A percentile compares a stretch with the other conserved stretches of the same genome.
phyloP scores from a whole-genome alignment of 2,329 filamentous ascomycete species.

The Chalaropsis thielavioides region DNA sequence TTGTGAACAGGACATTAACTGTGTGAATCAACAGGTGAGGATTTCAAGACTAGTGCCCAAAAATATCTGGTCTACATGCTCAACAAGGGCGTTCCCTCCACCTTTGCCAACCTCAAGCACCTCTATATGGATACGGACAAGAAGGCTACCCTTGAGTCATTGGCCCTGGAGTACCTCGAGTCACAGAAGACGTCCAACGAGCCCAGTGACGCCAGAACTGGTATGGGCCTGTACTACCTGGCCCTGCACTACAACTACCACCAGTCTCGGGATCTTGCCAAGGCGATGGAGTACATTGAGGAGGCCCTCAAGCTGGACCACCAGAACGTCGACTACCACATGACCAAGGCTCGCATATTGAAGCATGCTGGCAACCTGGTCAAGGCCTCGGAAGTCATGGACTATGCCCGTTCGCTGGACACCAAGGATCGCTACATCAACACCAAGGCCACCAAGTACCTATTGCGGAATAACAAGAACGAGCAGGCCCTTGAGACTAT shows the following conservation, averaged over 20 bases:
- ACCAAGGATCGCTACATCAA: conserved; percentile 94
- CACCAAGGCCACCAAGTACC: conserved; percentile 94
- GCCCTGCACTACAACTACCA: conserved; percentile 95
- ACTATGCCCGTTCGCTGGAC: conserved; percentile 71
- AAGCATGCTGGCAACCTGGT: conserved; percentile 73
- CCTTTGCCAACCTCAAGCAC: conserved; percentile 92
- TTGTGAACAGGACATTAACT: conserved; percentile 17
- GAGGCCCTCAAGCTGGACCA: conserved; percentile 67
- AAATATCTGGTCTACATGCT: conserved; percentile 72
- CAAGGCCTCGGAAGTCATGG: conserved; percentile 77
- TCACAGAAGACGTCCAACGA: conserved; percentile 37
- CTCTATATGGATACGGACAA: conserved; percentile 70
- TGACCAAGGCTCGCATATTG: conserved; percentile 88
- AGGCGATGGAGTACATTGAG: conserved; percentile 70
- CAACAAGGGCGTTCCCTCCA: conserved; percentile 83
- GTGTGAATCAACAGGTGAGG: conserved; percentile 41
- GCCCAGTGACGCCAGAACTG: conserved; percentile 35
- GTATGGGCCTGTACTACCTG: conserved; percentile 65
- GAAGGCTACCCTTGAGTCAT: conserved; percentile 55
- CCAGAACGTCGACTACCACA: conserved; percentile 76
- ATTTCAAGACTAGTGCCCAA: conserved; percentile 65
- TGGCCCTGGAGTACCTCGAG: conserved; percentile 66
- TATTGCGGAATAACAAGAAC: conserved; percentile 81
- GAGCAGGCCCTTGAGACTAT: conserved; percentile 76
- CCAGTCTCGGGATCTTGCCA: conserved; percentile 66